Evolutionary conservation across 495 filamentous ascomycete genomes (phyloP).

Genomic region (Sordaria brevicollis): DNA sequence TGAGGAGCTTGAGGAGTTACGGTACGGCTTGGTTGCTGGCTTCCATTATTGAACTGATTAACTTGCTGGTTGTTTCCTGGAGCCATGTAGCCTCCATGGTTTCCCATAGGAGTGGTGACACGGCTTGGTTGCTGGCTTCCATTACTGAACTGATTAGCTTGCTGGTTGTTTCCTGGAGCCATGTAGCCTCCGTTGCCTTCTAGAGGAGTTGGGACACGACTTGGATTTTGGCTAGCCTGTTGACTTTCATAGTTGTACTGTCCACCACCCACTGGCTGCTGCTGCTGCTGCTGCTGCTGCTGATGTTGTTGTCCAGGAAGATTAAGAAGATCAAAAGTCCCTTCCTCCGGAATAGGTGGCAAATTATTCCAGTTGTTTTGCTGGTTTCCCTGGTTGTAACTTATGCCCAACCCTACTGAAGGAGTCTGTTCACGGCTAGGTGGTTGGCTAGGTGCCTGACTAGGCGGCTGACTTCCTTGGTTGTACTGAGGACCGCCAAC

Average conservation of each 20-base stretch:
- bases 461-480: no score
- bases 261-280: background rate
- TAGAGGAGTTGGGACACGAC: no score
- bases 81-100: no score
- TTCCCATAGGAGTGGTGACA: no score
- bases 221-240: no score
- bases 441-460: no score
- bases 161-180: background rate
- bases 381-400: no score
- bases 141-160: background rate
- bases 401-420: no score
- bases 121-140: background rate
- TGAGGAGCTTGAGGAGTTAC: background rate
- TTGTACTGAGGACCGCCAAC: no score
- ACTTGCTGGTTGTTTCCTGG: background rate
- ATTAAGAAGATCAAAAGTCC: background rate
- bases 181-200: background rate
- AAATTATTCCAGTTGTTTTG: no score
- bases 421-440: no score
- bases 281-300: background rate
- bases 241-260: background rate
- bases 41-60: background rate
- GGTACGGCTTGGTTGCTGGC: background rate
- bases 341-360: no score
- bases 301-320: background rate